These are phyloP conservation scores for Thielaviopsis euricoi DNA, from an alignment of 2,329 filamentous ascomycete species.

Conservation along the genomic window DNA sequence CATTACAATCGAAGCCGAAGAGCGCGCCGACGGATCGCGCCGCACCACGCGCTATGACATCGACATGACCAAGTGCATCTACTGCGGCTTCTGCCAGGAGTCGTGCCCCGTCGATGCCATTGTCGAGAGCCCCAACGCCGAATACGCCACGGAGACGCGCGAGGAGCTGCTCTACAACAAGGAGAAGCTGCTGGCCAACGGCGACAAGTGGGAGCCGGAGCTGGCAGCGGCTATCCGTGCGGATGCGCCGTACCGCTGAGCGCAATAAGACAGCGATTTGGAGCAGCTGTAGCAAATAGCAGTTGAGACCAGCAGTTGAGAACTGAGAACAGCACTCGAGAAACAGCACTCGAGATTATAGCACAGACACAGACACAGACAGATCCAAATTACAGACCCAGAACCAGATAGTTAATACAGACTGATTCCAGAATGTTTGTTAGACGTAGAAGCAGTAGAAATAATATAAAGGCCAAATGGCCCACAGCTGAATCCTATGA, in stretches of 20 bases:
- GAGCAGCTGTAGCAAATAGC: too few species aligned
- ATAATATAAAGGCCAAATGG: too few species aligned
- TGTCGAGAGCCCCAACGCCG: constrained; percentile 45
- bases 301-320: too few species aligned
- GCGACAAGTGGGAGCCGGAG: constrained; percentile 97
- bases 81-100: constrained; percentile 98
- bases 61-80: constrained; percentile 99
- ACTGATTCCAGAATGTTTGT: not conserved
- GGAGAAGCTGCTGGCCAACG: constrained; percentile 76
- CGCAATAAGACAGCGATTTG: too few species aligned
- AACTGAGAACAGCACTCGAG: constrained; percentile 19
- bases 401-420: not conserved
- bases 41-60: constrained; percentile 97
- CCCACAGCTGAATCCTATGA: too few species aligned
- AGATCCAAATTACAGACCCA: too few species aligned
- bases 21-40: constrained; percentile 87
- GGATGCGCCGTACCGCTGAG: constrained; percentile 85
- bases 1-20: constrained; percentile 97
- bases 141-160: constrained; percentile 51
- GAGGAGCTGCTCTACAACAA: constrained; percentile 98
- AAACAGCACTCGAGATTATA: not conserved
- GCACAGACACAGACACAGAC: not conserved
- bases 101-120: constrained; percentile 95
- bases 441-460: too few species aligned
- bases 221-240: constrained; percentile 81